Base-by-base conservation (phyloP, 2,329 filamentous ascomycete species). In the Colletotrichum magnum region DNA sequence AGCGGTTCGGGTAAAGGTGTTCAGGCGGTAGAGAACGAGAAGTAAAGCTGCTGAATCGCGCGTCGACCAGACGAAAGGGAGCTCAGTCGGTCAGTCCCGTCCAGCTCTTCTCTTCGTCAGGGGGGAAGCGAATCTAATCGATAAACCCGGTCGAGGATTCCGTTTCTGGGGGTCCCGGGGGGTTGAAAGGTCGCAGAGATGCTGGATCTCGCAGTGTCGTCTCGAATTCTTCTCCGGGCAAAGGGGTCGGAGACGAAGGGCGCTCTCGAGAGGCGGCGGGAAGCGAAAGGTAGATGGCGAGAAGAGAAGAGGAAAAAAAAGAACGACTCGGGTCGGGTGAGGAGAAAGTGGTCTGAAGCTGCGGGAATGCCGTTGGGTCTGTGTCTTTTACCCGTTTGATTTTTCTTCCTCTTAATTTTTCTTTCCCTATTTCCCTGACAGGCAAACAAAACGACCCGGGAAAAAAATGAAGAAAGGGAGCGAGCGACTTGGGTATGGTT, bases 81-180 rank as follows among this genome's bases (percentile, higher is more conserved):
- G 51, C 47, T 24, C 6, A 36, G 32, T 36, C 32, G 32, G 32
- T 36, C 32, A 28, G 45, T 41, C 48, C 45, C 57, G 56, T 61
- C 18, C 32, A 36, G 32, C 10, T 36, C 5, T 32, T 9, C 10
- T 36, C 9, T 36, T 36, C 32, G 32, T 36, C 32, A 36, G 32
- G 32, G 32, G 32, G 32, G 32, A 36, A 2, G 32, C 32, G 32
- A 36, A 36, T 26, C 16, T 41, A 50, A 36, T 58, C 61, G 61
- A 65, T 56, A 60, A 65, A 50, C 54, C 56, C 50, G 66, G 66
- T 69, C 66, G 62, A 66, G 48, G 9, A 64, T 16, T 51, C 24
- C 36, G 16, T 41, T 45, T 51, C 36, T 12, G 51, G 48, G 21
- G 39, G 56, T 12, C 36, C 28, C 18, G 39, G 56, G n/a, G 48